Percentiles rank a stretch among this genome's conserved stretches.
These are phyloP conservation scores for Pinus taeda DNA, from an alignment of 75 land plant genomes.

Conservation along the genomic window DNA sequence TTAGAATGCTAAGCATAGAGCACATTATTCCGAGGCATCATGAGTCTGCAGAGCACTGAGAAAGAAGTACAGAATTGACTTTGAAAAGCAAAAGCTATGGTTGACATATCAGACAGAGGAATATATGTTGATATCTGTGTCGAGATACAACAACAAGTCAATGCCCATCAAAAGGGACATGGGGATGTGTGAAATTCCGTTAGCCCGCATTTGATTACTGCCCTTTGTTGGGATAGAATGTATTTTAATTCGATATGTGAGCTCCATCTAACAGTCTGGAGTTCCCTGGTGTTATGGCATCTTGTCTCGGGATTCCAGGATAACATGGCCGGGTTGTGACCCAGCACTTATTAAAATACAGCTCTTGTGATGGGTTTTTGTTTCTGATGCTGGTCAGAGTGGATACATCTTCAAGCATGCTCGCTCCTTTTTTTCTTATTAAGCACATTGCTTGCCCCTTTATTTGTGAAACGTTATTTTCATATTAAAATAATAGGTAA, in stretches of 20 bases:
- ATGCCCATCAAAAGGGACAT: not conserved
- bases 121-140: not conserved
- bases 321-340: too few relatives aligned
- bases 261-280: not conserved
- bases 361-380: too few relatives aligned
- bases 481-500: too few relatives aligned
- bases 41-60: slow-evolving; percentile 1
- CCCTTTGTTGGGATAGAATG: not conserved
- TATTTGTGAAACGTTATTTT: too few relatives aligned
- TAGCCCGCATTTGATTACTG: not conserved
- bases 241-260: not conserved
- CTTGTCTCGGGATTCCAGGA: too few relatives aligned
- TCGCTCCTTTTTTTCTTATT: too few relatives aligned
- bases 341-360: too few relatives aligned
- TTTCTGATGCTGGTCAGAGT: too few relatives aligned
- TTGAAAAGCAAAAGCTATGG: slow-evolving; percentile 7
- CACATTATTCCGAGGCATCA: not conserved
- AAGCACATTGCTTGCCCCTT: too few relatives aligned
- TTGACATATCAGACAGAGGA: not conserved
- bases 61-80: slow-evolving; percentile 9
- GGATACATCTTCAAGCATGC: too few relatives aligned
- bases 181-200: not conserved
- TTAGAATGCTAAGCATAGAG: too few relatives aligned
- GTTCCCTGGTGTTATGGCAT: slow-evolving; percentile 3
- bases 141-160: not conserved